Conservation (phyloP, 2,329 filamentous ascomycete species). For the Trichoderma semiorbis region DNA sequence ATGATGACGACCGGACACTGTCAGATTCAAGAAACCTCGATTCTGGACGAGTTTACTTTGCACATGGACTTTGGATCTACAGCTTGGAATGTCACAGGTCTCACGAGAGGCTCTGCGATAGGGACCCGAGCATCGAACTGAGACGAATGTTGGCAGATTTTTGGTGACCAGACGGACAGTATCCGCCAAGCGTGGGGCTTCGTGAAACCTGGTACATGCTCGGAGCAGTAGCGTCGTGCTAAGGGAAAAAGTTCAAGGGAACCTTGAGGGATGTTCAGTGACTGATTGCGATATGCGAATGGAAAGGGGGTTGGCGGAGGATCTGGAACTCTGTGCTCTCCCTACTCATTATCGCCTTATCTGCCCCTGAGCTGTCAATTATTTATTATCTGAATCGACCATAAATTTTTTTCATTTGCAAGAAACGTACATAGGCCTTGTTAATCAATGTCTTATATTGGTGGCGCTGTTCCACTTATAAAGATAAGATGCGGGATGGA, state of each 20-base stretch:
- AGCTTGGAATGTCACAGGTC: not conserved
- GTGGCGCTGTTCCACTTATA: not conserved
- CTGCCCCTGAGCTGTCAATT: not conserved
- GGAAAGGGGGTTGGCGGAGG: not conserved
- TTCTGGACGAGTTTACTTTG: not conserved
- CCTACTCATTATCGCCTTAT: not conserved
- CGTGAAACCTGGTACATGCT: not conserved
- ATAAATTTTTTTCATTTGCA: not conserved
- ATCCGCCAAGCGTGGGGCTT: constrained; percentile 12
- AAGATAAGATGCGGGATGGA: not conserved
- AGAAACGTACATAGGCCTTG: not conserved
- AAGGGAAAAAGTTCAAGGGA: not conserved
- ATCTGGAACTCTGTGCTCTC: not conserved
- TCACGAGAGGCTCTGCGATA: not conserved
- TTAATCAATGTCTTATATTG: not conserved
- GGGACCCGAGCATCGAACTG: not conserved
- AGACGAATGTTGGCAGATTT: not conserved
- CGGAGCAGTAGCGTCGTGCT: not conserved
- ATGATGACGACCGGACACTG: not conserved
- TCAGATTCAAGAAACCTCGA: not conserved
- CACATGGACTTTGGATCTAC: not conserved
- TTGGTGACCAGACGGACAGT: not conserved
- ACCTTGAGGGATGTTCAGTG: not conserved
- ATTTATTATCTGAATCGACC: not conserved
- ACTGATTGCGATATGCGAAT: not conserved